Evolutionary conservation across 306 rosid species (phyloP).

Genomic region (Gynostemma pentaphyllum): DNA sequence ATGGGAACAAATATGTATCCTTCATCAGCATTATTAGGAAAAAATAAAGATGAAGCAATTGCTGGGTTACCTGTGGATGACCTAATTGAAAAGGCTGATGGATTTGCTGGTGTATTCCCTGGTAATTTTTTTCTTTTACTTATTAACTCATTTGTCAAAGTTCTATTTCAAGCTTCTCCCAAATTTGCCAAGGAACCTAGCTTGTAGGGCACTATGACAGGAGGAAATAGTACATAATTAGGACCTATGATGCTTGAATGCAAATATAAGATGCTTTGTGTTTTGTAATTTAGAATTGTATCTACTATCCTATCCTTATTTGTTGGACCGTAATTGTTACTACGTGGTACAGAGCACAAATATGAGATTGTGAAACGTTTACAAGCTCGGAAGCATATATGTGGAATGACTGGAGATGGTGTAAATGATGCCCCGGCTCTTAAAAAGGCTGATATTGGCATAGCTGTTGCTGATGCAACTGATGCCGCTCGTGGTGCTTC

Average conservation of each 20-base stretch:
- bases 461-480: constrained; percentile 90
- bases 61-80: constrained; percentile 72
- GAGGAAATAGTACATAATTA: no score
- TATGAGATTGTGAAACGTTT: constrained; percentile 68
- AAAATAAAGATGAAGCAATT: constrained; percentile 47
- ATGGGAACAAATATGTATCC: constrained; percentile 95
- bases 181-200: not conserved
- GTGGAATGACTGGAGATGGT: constrained; percentile 92
- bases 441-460: constrained; percentile 80
- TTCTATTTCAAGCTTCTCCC: not conserved
- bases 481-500: constrained; percentile 91
- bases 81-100: constrained; percentile 74
- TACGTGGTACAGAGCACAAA: constrained; percentile 53
- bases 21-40: constrained; percentile 59
- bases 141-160: not conserved
- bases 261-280: not conserved
- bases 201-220: not conserved
- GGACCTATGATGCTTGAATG: not conserved
- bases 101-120: constrained; percentile 82
- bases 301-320: not conserved
- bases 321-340: not conserved
- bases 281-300: not conserved
- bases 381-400: constrained; percentile 70
- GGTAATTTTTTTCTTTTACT: constrained; percentile 24
- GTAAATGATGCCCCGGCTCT: constrained; percentile 90